Base-by-base conservation (phyloP, 108 stramenopile species). In the Nannochloropsis gaditana region DNA sequence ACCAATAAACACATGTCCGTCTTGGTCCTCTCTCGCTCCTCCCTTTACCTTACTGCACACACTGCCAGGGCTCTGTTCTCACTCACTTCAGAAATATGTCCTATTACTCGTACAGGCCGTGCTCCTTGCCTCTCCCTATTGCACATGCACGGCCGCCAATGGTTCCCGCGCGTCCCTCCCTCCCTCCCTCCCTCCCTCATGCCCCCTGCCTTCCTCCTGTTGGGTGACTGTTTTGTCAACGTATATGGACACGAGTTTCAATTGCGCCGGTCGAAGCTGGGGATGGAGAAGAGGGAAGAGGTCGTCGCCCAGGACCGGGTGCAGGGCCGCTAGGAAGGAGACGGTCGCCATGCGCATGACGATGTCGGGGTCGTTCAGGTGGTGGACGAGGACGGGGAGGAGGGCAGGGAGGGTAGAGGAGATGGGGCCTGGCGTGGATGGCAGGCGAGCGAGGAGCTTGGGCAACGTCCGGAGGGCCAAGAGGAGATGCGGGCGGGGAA, bases 371-470 rank as follows among this genome's bases (percentile, higher is more conserved):
- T 73, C 59, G 8, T 73, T 73, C 3, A 73, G 15, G n/a, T 73
- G 59, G 19, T 15, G n/a, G n/a, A n/a, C n/a, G 15, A 73, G 59
- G 59, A 73, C 59, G 8, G 59, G 59, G n/a, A 73, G 59, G 59
- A 73, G 59, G 8, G 6, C 15, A n/a, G 59, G 59, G n/a, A 73
- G 59, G 2, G 59, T n/a, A n/a, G 59, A n/a, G n/a, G n/a, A n/a
- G 59, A 73, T n/a, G 59, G n/a, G 59, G 15, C 59, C 19, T n/a
- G 59, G 59, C 4, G 2, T 73, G 59, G 59, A n/a, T 73, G 15
- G 59, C 59, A 73, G n/a, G 59, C 59, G 59, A 73, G 59, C 19
- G 15, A 73, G 59, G 59, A 73, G 59, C 59, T 73, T 73, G 59
- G 59, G 59, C 19, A 73, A 6, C 15, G 59, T 2, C n/a, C 59